phyloP scores from a whole-genome alignment of 192 early-diverging fungal genomes.

The Helicostylum pulchrum region DNA sequence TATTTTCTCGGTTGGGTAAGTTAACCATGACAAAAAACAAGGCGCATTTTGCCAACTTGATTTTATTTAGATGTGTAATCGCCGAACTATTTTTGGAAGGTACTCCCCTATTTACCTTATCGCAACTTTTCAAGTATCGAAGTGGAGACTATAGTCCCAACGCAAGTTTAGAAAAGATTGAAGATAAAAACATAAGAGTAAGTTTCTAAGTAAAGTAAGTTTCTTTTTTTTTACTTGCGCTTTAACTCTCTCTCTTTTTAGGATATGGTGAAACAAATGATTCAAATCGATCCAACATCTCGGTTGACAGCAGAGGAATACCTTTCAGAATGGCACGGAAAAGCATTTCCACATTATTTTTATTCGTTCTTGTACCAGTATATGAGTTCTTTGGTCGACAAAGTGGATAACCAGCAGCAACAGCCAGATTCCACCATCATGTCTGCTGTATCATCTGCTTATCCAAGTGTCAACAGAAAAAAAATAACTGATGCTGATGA shows the following conservation, averaged over 20 bases:
- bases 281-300: slow-evolving; percentile 74
- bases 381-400: slow-evolving; percentile 59
- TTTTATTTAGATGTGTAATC: slow-evolving; percentile 63
- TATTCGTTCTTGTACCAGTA: slow-evolving; percentile 73
- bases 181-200: slow-evolving; percentile 73
- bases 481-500: slow-evolving; percentile 60
- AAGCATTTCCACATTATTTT: slow-evolving; percentile 75
- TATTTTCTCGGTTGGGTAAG: slow-evolving; percentile 88
- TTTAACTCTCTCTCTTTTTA: not conserved
- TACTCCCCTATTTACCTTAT: slow-evolving; percentile 84
- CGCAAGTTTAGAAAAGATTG: slow-evolving; percentile 75
- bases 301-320: slow-evolving; percentile 75
- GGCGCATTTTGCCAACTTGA: not conserved
- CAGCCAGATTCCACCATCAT: slow-evolving; percentile 12
- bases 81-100: slow-evolving; percentile 95
- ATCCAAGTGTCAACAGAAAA: slow-evolving; percentile 13
- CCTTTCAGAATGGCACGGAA: slow-evolving; percentile 72
- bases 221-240: not conserved
- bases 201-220: not conserved
- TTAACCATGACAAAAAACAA: not conserved
- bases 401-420: slow-evolving; percentile 1
- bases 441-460: slow-evolving; percentile 14
- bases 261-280: slow-evolving; percentile 82
- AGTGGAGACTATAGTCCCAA: slow-evolving; percentile 72
- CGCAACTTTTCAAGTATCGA: slow-evolving; percentile 88